Conservation (phyloP, 2,329 filamentous ascomycete genomes). For the Colletotrichum gloeosporioides region DNA sequence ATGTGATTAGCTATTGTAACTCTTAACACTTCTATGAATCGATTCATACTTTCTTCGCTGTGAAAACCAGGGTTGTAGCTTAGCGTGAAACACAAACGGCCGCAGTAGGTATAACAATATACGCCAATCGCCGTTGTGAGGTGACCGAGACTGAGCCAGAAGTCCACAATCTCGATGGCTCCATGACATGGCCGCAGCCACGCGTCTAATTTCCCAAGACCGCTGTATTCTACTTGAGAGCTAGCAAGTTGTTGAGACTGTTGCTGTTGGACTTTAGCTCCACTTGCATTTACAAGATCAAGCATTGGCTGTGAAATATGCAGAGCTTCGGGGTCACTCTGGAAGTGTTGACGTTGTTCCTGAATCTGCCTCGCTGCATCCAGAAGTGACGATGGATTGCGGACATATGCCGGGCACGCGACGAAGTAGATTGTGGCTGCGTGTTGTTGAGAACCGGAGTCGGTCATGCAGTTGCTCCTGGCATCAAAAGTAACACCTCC, state of each 20-base stretch:
- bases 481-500: background rate
- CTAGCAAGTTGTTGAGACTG: background rate
- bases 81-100: background rate
- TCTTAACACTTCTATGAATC: background rate
- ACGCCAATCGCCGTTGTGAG: background rate
- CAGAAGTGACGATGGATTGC: background rate
- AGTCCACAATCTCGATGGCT: background rate
- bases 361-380: background rate
- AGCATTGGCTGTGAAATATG: background rate
- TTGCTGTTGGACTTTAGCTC: background rate
- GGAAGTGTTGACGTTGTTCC: background rate
- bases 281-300: background rate
- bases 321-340: background rate
- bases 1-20: background rate
- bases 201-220: background rate
- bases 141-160: background rate
- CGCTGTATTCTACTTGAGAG: background rate
- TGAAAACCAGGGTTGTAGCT: slow-evolving; percentile 8
- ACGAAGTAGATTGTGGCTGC: background rate
- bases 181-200: background rate
- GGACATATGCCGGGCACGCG: background rate
- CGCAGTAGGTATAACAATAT: background rate
- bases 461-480: background rate
- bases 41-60: background rate
- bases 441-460: background rate